A percentile compares a stretch with the other conserved stretches of the same genome.
These are phyloP conservation scores for Metschnikowia aberdeeniae DNA, from an alignment of 805 yeast species.

Conservation along the genomic window DNA sequence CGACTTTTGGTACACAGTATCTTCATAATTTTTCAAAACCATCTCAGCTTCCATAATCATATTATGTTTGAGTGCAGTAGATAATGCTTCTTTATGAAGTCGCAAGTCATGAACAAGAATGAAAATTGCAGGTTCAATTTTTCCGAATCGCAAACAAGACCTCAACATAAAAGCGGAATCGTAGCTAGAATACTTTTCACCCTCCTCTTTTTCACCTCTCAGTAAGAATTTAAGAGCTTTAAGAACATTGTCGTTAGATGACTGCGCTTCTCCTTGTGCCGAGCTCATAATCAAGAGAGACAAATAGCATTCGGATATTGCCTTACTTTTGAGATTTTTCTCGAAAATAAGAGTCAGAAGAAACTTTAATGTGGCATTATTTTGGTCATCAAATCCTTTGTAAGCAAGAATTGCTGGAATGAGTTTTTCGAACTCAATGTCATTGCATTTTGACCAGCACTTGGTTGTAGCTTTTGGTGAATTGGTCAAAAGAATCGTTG, in stretches of 20 bases:
- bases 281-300: conserved; percentile 56
- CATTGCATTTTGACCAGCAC: conserved; percentile 63
- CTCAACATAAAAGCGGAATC: conserved; percentile 76
- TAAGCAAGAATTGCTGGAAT: conserved; percentile 75
- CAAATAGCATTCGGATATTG: conserved; percentile 66
- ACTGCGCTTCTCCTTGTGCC: conserved; percentile 33
- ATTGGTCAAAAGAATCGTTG: conserved; percentile 66
- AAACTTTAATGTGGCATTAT: conserved; percentile 65
- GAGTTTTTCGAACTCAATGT: conserved; percentile 57
- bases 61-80: conserved; percentile 61
- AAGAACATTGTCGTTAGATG: conserved; percentile 31
- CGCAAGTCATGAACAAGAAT: conserved; percentile 63
- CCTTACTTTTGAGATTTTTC: conserved; percentile 37
- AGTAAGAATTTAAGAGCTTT: conserved; percentile 27
- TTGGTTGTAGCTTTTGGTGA: conserved; percentile 67
- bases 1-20: conserved; percentile 4
- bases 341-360: conserved; percentile 46
- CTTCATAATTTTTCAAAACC: conserved; percentile 31
- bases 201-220: conserved; percentile 14
- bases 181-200: conserved; percentile 27
- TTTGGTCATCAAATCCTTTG: conserved; percentile 42
- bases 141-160: conserved; percentile 58
- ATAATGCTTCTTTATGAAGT: conserved; percentile 76
- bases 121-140: conserved; percentile 62
- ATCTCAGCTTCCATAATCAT: conserved; percentile 50